Conservation (phyloP, 1,284 basidiomycete species). For the Cryptococcus neoformans region DNA sequence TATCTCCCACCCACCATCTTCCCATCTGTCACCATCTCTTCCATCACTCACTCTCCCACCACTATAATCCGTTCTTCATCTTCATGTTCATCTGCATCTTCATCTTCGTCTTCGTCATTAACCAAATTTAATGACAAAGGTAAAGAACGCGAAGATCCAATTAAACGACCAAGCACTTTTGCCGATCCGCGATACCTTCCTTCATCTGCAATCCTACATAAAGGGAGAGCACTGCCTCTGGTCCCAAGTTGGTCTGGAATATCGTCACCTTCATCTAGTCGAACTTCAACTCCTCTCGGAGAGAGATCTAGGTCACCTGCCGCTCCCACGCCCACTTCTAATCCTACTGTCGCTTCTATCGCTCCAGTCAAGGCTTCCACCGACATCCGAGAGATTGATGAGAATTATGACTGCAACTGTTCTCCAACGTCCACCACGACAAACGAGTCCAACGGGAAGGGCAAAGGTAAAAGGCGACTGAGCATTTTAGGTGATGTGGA, state of each 20-base stretch:
- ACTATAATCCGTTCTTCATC: neutral
- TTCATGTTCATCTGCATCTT: neutral
- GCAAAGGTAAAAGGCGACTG: too few species aligned
- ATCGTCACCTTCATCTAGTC: neutral
- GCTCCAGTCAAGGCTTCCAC: too few species aligned
- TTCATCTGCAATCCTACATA: slow-evolving; percentile 9
- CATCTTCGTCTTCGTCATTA: slow-evolving; percentile 12
- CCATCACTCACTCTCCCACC: neutral
- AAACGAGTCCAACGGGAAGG: too few species aligned
- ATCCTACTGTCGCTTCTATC: too few species aligned
- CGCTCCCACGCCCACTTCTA: too few species aligned
- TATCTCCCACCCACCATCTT: neutral
- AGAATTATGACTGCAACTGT: too few species aligned
- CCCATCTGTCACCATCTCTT: neutral
- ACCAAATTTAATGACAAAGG: slow-evolving; percentile 2
- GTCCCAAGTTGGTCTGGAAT: slow-evolving; percentile 11
- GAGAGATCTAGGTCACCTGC: too few species aligned
- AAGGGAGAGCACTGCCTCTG: slow-evolving; percentile 15
- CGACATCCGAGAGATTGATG: too few species aligned
- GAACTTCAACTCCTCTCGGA: neutral
- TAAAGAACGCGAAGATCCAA: neutral
- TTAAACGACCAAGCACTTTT: neutral
- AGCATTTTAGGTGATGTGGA: neutral
- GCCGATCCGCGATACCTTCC: slow-evolving; percentile 12
- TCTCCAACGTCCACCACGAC: too few species aligned